Evolutionary conservation across 805 yeast species (phyloP).

Genomic region (Metschnikowia cubensis): DNA sequence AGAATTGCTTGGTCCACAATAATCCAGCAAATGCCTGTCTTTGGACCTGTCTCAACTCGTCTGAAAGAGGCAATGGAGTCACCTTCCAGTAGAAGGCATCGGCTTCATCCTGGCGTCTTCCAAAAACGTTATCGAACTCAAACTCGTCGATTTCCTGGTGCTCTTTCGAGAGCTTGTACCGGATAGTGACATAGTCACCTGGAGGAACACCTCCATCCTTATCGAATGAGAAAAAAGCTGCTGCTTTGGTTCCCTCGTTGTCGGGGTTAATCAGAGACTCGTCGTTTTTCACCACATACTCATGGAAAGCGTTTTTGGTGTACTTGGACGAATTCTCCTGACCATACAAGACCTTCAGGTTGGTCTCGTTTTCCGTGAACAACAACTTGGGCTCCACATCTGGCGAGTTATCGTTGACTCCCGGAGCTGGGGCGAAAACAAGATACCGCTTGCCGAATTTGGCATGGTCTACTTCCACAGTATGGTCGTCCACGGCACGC

Average conservation of each 20-base stretch:
- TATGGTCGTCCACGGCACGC: conserved; percentile 37
- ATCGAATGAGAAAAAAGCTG: conserved; percentile 80
- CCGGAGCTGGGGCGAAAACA: conserved; percentile 83
- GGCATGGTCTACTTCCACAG: conserved; percentile 60
- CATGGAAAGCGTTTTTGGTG: conserved; percentile 91
- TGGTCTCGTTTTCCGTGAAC: conserved; percentile 90
- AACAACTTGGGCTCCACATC: conserved; percentile 75
- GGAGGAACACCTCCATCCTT: conserved; percentile 76
- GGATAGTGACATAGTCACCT: conserved; percentile 79
- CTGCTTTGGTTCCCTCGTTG: conserved; percentile 71
- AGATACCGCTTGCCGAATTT: conserved; percentile 62
- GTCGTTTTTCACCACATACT: conserved; percentile 60
- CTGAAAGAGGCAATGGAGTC: conserved; percentile 78
- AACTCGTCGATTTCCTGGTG: conserved; percentile 59
- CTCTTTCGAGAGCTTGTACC: conserved; percentile 61
- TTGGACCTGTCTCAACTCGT: conserved; percentile 75
- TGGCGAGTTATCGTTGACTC: conserved; percentile 48
- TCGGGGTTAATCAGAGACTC: conserved; percentile 67
- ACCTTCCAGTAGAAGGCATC: conserved; percentile 90
- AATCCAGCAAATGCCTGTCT: conserved; percentile 93
- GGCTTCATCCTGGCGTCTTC: conserved; percentile 77
- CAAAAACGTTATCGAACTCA: conserved; percentile 64
- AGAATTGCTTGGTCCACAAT: conserved; percentile 90
- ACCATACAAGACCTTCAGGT: conserved; percentile 60
- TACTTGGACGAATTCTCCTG: conserved; percentile 56